Base-by-base conservation (phyloP, 306 rosid genomes). In the Quercus cerris region DNA sequence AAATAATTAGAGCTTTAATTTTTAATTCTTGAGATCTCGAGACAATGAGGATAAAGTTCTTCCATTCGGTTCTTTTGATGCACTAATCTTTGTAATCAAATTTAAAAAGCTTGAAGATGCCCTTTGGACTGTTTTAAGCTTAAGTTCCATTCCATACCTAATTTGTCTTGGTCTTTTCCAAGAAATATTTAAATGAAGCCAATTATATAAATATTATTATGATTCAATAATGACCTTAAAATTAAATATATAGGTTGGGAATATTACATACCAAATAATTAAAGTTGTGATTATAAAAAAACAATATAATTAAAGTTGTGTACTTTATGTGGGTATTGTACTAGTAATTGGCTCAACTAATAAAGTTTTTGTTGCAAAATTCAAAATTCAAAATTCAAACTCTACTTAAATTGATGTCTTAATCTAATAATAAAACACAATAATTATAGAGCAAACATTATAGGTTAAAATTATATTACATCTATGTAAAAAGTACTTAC, bases 41-140 rank as follows among this genome's bases (percentile, higher is more conserved):
- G 83, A 77, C 81, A 86, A 80, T 66, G 84, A 75, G 85, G 84
- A 81, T 86, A 83, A 81, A 78, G 85, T 17, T 38, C 30, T 30
- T 59, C 22, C 66, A 70, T 75, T 86, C 76, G 28, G 33, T 77
- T 76, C 81, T 81, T 78, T 86, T 5, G 25, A 51, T 66, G 89
- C 81, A 81, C 71, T 70, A 71, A 79, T 77, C 71, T 66, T 72
- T 76, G 81, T 28, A 51, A 67, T 55, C 75, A 62, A 67, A 83
- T 77, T 77, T 80, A 66, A 30, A 75, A 46, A 23, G 41, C 74
- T 20, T 11, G 28, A 57, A 17, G 58, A 69, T 78, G 56, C 25
- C 52, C 54, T 74, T 46, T 63, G 77, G 74, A 63, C 58, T 69
- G 7, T 79, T 71, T 77, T 7, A 41, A 80, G 89, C 52, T 77